A percentile compares a stretch with the other conserved stretches of the same genome.
Conservation (phyloP, 192 early-diverging fungal species). For the Coemansia sp. region DNA sequence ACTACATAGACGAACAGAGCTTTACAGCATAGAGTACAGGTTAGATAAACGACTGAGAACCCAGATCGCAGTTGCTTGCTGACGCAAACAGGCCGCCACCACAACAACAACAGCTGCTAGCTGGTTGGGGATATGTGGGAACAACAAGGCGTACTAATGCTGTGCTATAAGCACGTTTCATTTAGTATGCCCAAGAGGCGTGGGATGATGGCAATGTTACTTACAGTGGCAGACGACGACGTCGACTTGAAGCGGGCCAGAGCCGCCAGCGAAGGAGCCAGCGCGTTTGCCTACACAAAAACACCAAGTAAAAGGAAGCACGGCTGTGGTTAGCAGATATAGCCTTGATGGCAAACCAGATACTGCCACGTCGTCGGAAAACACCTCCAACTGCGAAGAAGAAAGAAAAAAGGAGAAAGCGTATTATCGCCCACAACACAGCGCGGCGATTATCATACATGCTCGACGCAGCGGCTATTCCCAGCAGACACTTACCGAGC, state of each 20-base stretch:
- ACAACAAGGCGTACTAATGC: background rate
- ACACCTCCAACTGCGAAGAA: background rate
- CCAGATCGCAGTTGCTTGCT: background rate
- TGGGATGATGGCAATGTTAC: constrained; percentile 15
- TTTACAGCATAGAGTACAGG: background rate
- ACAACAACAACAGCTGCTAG: background rate
- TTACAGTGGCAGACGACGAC: constrained; percentile 57
- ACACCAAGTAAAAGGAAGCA: background rate
- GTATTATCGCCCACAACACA: background rate
- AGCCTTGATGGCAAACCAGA: constrained; percentile 10
- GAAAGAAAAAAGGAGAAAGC: background rate
- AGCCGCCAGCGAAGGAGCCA: constrained; percentile 38
- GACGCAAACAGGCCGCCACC: background rate
- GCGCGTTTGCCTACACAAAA: constrained; percentile 36
- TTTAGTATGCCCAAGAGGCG: background rate
- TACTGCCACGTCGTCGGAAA: constrained; percentile 43
- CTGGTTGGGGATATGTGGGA: constrained; percentile 5
- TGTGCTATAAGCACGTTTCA: background rate
- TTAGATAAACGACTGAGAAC: background rate
- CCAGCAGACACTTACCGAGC: constrained; percentile 44
- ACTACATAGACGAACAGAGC: constrained; percentile 17
- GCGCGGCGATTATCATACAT: background rate
- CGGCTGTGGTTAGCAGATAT: background rate
- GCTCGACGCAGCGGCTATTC: background rate
- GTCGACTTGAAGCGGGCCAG: constrained; percentile 59